Percentiles rank a stretch among this genome's conserved stretches.
These are phyloP conservation scores for Castanea mollissima DNA, from an alignment of 306 rosid genomes.

Conservation along the genomic window DNA sequence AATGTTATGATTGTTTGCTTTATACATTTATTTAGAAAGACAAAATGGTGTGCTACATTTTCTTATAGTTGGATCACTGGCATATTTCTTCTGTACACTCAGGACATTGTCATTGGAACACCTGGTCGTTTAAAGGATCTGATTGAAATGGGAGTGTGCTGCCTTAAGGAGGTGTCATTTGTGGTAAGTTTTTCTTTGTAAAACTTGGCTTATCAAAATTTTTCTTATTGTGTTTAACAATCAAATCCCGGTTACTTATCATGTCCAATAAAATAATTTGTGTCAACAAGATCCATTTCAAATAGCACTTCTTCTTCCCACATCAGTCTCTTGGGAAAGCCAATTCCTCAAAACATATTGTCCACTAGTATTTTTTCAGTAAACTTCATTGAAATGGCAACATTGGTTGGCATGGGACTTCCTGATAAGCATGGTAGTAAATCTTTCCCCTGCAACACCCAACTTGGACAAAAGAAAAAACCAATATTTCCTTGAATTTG, in stretches of 20 bases:
- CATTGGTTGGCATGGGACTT: neutral
- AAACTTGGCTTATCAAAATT: neutral
- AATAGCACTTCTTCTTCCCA: too few species aligned
- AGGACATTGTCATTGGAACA: slow-evolving; percentile 96
- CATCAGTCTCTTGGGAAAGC: neutral
- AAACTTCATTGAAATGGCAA: neutral
- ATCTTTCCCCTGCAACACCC: neutral
- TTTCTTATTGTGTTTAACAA: neutral
- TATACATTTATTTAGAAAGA: neutral
- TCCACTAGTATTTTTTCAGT: neutral
- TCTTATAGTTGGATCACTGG: neutral
- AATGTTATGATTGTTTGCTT: neutral
- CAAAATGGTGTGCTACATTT: neutral
- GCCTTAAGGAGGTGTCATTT: slow-evolving; percentile 77
- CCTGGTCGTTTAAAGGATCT: slow-evolving; percentile 97
- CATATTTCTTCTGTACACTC: neutral
- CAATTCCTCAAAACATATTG: neutral
- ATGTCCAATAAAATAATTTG: neutral
- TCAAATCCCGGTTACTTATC: neutral
- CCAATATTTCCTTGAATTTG: neutral
- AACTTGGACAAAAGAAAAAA: neutral
- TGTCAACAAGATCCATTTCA: too few species aligned
- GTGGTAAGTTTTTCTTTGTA: slow-evolving; percentile 50
- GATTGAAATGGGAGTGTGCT: slow-evolving; percentile 76
- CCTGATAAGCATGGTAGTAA: neutral